phyloP scores from a whole-genome alignment of 306 rosid genomes.

The Crotalaria pallida region DNA sequence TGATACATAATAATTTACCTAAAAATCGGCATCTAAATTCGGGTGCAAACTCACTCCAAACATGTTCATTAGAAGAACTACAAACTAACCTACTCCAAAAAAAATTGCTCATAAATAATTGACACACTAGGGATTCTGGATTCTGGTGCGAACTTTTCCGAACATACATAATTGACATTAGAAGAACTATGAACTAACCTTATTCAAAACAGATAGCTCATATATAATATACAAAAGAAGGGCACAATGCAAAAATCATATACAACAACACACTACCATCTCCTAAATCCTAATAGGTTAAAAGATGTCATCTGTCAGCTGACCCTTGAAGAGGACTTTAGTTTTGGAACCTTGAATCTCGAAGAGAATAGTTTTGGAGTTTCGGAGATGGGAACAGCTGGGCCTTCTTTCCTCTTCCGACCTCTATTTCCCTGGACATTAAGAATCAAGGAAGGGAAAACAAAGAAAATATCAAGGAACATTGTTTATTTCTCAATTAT shows the following conservation, averaged over 20 bases:
- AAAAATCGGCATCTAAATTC: not conserved
- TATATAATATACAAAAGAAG: slow-evolving; percentile 32
- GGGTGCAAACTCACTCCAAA: not conserved
- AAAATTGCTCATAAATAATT: not conserved
- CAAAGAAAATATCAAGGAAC: not conserved
- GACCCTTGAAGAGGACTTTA: slow-evolving; percentile 40
- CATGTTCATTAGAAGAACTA: not conserved
- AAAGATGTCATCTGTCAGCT: slow-evolving; percentile 6
- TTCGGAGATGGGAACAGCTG: slow-evolving; percentile 10
- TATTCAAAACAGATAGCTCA: not conserved
- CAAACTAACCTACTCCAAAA: slow-evolving; percentile 2
- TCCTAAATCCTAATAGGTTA: not conserved
- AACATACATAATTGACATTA: not conserved
- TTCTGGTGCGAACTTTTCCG: not conserved
- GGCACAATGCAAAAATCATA: not conserved
- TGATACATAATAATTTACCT: slow-evolving; percentile 27
- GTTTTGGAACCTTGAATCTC: slow-evolving; percentile 71
- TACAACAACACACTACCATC: not conserved
- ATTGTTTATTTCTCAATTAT: not conserved
- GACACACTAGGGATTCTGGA: not conserved
- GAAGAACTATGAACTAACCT: not conserved
- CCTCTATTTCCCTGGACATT: slow-evolving; percentile 40
- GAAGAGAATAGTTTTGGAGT: slow-evolving; percentile 70
- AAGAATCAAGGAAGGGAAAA: not conserved
- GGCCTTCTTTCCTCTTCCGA: slow-evolving; percentile 53